Conservation (phyloP, 2,329 filamentous ascomycete species). For the Helotiales sp. region DNA sequence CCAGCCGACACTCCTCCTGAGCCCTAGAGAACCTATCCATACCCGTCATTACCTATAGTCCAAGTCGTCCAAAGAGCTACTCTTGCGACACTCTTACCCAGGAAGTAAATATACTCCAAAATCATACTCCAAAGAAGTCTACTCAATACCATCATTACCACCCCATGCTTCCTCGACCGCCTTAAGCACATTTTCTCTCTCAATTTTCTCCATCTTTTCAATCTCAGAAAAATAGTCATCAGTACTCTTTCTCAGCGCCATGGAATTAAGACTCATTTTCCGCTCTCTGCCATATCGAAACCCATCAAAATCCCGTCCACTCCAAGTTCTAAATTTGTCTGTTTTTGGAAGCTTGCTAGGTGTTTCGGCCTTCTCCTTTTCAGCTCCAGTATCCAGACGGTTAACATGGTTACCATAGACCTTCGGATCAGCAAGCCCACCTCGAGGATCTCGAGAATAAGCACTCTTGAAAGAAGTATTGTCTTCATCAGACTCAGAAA, state of each 20-base stretch:
- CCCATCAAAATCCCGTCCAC: constrained; percentile 28
- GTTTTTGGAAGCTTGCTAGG: constrained; percentile 9
- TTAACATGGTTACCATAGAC: constrained; percentile 32
- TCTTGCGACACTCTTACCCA: no score
- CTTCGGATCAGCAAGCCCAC: constrained; percentile 29
- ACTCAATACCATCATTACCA: background rate
- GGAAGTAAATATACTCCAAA: no score
- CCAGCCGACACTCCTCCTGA: background rate
- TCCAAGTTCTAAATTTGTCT: constrained; percentile 31
- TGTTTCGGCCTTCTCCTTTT: background rate
- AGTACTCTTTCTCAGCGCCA: constrained; percentile 26
- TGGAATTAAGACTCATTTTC: constrained; percentile 16
- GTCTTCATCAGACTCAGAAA: constrained; percentile 5
- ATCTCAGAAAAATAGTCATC: constrained; percentile 24
- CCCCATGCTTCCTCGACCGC: constrained; percentile 13
- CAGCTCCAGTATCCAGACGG: background rate
- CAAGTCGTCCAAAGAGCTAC: no score
- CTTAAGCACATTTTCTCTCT: constrained; percentile 22
- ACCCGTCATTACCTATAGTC: no score
- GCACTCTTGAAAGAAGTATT: background rate
- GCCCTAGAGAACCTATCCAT: background rate
- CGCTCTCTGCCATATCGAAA: constrained; percentile 10
- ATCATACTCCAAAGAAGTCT: background rate
- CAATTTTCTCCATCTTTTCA: constrained; percentile 20
- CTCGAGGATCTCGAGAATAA: background rate